A percentile compares a stretch with the other conserved stretches of the same genome.
These are phyloP conservation scores for Mucor irregularis DNA, from an alignment of 371 early-diverging fungal species.

Conservation along the genomic window DNA sequence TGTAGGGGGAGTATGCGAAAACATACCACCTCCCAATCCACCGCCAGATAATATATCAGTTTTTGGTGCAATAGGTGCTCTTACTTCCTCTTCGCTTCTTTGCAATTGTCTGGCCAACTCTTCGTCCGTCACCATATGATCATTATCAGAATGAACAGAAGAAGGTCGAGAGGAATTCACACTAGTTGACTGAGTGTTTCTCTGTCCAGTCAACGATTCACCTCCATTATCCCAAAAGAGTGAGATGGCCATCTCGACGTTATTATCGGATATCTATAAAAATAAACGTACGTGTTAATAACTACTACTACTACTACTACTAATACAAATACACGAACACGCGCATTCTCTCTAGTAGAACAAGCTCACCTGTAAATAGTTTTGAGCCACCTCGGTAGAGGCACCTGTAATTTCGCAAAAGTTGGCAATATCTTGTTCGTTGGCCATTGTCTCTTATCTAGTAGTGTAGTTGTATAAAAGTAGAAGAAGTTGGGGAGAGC, in stretches of 20 bases:
- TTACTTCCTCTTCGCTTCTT: slow-evolving; percentile 50
- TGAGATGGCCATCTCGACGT: slow-evolving; percentile 43
- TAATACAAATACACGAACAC: too few species aligned
- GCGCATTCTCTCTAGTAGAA: background rate
- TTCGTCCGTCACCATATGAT: slow-evolving; percentile 42
- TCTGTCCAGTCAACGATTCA: background rate
- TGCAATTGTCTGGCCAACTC: slow-evolving; percentile 57
- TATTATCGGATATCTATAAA: slow-evolving; percentile 43
- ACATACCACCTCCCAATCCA: slow-evolving; percentile 3
- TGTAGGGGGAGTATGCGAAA: background rate
- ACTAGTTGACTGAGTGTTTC: background rate
- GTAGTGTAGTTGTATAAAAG: too few species aligned
- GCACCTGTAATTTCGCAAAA: slow-evolving; percentile 49
- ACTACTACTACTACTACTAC: too few species aligned
- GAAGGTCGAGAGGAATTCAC: background rate
- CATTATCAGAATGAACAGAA: slow-evolving; percentile 4
- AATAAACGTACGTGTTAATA: background rate
- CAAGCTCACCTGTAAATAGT: slow-evolving; percentile 36
- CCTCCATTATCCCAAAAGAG: slow-evolving; percentile 43
- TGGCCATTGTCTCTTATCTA: slow-evolving; percentile 28
- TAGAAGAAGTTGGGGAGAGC: too few species aligned
- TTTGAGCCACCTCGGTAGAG: slow-evolving; percentile 35
- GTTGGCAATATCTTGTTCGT: slow-evolving; percentile 32
- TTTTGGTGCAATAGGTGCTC: slow-evolving; percentile 80
- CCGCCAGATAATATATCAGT: slow-evolving; percentile 71